Evolutionary conservation across 371 early-diverging fungal species (phyloP).

Genomic region (Gilbertella persicaria): DNA sequence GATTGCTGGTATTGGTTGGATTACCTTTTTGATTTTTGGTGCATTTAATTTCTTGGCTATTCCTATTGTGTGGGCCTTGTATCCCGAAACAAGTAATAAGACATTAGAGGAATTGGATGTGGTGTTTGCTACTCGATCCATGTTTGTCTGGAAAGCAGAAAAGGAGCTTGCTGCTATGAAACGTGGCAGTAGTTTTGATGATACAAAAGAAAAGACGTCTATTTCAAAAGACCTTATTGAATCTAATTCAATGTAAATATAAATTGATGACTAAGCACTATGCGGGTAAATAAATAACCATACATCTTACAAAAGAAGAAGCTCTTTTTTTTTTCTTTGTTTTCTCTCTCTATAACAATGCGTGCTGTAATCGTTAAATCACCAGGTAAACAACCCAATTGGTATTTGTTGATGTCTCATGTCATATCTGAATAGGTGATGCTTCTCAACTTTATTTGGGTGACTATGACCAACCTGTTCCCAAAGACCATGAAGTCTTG

Average conservation of each 20-base stretch:
- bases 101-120: conserved; percentile 45
- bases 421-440: too few relatives aligned
- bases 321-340: neutral
- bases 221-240: too few relatives aligned
- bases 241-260: too few relatives aligned
- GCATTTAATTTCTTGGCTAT: conserved; percentile 42
- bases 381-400: conserved; percentile 23
- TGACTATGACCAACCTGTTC: conserved; percentile 51
- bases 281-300: neutral
- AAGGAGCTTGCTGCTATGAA: conserved; percentile 36
- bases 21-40: conserved; percentile 44
- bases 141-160: conserved; percentile 46
- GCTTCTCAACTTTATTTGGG: conserved; percentile 59
- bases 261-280: too few relatives aligned
- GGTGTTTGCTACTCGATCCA: conserved; percentile 39
- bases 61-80: conserved; percentile 35
- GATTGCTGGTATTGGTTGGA: conserved; percentile 41
- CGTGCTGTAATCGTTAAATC: conserved; percentile 40
- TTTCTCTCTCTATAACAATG: conserved; percentile 12
- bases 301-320: neutral
- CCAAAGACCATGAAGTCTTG: conserved; percentile 60
- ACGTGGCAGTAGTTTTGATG: too few relatives aligned
- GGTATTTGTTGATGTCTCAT: neutral
- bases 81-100: conserved; percentile 42
- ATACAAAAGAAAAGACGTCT: too few relatives aligned